Percentiles rank a stretch among this genome's conserved stretches.
phyloP scores from a whole-genome alignment of 352 stramenopile genomes.

The Phytopythium vexans region DNA sequence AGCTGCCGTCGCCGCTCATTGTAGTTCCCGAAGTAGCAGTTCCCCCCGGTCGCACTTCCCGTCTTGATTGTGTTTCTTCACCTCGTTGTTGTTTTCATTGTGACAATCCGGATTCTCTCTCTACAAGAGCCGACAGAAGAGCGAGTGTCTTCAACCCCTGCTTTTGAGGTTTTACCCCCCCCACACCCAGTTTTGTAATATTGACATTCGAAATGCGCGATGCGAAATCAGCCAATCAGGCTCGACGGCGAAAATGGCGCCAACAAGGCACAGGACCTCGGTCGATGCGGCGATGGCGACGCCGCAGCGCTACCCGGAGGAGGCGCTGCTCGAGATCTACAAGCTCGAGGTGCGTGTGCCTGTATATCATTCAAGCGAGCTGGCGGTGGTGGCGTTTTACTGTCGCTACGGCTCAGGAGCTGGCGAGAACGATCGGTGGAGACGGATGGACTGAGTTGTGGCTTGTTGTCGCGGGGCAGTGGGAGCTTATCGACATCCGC shows the following conservation, averaged over 20 bases:
- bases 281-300: conserved; percentile 21
- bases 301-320: conserved; percentile 29
- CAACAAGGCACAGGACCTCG: not conserved
- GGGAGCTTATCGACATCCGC: conserved; percentile 58
- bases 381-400: too few species aligned
- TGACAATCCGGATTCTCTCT: conserved; percentile 23
- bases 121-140: conserved; percentile 13
- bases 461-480: conserved; percentile 19
- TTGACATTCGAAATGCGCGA: not conserved
- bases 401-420: too few species aligned
- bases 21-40: not conserved
- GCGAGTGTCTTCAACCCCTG: not conserved
- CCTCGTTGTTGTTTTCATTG: conserved; percentile 12
- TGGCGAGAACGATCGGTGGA: too few species aligned
- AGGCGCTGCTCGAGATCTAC: conserved; percentile 57
- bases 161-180: conserved; percentile 1
- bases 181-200: not conserved
- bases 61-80: conserved; percentile 17
- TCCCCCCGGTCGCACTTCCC: conserved; percentile 13
- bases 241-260: conserved; percentile 1
- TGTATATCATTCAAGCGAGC: too few species aligned
- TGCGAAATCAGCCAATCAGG: not conserved
- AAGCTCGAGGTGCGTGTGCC: conserved; percentile 46
- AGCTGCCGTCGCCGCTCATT: conserved; percentile 40
- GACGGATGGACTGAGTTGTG: not conserved